Percentiles rank a stretch among this genome's conserved stretches.
These are phyloP conservation scores for Trichoderma erinaceum DNA, from an alignment of 495 filamentous ascomycete species.

Conservation along the genomic window DNA sequence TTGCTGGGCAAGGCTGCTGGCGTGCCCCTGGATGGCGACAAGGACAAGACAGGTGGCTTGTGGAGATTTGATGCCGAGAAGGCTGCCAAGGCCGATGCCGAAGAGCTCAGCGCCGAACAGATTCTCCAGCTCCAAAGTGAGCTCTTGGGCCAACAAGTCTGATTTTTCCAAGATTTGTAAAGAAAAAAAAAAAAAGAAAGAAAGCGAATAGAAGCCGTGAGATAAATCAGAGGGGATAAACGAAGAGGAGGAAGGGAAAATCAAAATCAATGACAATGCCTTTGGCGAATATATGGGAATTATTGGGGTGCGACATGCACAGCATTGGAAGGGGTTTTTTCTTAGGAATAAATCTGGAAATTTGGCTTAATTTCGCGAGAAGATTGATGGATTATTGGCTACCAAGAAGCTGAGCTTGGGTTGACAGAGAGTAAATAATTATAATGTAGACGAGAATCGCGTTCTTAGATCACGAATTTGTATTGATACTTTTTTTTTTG, in stretches of 20 bases:
- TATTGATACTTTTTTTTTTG: neutral
- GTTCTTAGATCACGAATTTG: neutral
- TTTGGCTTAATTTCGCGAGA: neutral
- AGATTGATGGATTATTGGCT: neutral
- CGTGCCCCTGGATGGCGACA: slow-evolving; percentile 51
- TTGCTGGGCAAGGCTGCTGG: slow-evolving; percentile 52
- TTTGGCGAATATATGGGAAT: neutral
- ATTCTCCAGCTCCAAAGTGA: slow-evolving; percentile 31
- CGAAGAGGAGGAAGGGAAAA: neutral
- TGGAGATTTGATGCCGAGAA: slow-evolving; percentile 77
- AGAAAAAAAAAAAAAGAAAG: neutral
- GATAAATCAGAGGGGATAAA: neutral
- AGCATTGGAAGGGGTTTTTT: neutral
- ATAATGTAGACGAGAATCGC: slow-evolving; percentile 7
- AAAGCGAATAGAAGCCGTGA: neutral
- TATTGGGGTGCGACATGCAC: neutral
- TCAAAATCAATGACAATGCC: neutral
- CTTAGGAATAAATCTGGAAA: neutral
- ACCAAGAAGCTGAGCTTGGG: neutral
- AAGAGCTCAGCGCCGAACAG: slow-evolving; percentile 36
- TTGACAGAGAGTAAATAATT: neutral
- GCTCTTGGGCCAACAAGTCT: slow-evolving; percentile 36
- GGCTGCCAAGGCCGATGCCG: slow-evolving; percentile 41
- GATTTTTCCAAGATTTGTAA: neutral
- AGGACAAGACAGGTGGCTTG: slow-evolving; percentile 65